Conservation (phyloP, 176 grass and related monocot genomes). For the Panicum miliaceum region DNA sequence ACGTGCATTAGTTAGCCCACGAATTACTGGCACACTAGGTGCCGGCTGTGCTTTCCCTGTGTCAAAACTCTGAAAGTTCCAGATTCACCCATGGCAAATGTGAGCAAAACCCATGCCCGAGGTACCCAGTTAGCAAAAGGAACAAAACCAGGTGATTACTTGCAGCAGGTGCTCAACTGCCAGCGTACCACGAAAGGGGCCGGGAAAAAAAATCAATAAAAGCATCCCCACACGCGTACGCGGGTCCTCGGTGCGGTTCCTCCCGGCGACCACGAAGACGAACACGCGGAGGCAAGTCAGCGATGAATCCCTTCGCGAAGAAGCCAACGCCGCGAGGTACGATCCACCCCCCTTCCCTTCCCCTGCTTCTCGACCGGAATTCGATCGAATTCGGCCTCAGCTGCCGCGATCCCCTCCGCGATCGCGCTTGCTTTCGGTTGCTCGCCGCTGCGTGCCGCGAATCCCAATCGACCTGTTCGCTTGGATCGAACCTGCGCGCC, state of each 20-base stretch:
- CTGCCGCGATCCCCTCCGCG: conserved; percentile 5
- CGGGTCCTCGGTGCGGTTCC: conserved; percentile 21
- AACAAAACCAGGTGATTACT: background rate
- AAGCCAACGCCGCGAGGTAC: conserved; percentile 77
- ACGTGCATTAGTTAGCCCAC: no score
- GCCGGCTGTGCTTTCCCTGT: no score
- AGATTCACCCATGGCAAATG: background rate
- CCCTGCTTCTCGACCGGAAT: background rate
- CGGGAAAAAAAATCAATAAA: background rate
- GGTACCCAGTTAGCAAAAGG: background rate
- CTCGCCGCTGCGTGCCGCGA: background rate
- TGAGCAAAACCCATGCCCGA: background rate
- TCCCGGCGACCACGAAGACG: conserved; percentile 27
- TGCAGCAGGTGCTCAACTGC: background rate
- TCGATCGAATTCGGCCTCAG: conserved; percentile 28
- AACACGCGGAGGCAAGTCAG: background rate
- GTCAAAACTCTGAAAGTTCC: no score
- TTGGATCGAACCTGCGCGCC: background rate
- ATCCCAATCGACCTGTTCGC: background rate
- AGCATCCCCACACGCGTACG: conserved; percentile 8
- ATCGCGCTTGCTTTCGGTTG: background rate
- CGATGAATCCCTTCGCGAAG: conserved; percentile 92
- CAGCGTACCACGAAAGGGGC: background rate
- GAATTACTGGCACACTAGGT: no score
- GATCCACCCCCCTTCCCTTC: background rate